Base-by-base conservation (phyloP, 2,329 filamentous ascomycete species). In the Sordariomycetes sp. region DNA sequence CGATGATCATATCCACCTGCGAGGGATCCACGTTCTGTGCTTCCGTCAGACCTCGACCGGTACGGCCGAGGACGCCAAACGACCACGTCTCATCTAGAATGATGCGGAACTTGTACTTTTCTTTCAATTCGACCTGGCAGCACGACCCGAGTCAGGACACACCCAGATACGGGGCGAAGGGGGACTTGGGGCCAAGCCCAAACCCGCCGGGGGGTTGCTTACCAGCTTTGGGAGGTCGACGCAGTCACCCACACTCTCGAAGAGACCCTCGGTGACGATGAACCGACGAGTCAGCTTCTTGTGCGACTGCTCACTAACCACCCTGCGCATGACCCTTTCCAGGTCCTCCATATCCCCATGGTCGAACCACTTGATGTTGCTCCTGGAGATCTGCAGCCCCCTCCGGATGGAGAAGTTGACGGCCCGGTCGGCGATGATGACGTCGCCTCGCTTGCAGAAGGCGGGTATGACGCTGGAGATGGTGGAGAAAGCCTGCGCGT, bases 31-130 rank as follows among this genome's bases (percentile, higher is more conserved):
- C 93, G 65, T 97, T 96, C 69, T 97, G 94, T 6, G 93, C 90
- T 75, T 99, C 95, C 0, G 94, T 97, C 46, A 97, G 79, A 60
- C 94, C 94, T 57, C 91, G 87, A 22, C 94, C 95, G 28, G 90
- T 96, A 61, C 91, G 83, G 54, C 94, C 94, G 5, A 99, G 81
- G 20, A 97, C 89, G 60, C 93, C 95, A 69, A 97, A 99, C 1
- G 92, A 97, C 87, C 90, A 96, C 1, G 92, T 96, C 76, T 99
- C 94, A 71, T 99, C 94, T 43, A 99, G 85, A 63, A 97, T 96
- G 59, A 99, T 83, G 66, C 94, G 90, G 77, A 97, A 99, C 76
- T 97, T 99, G 81, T 97, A 97, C 71, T 88, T 89, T 64, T 92
- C 85, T 74, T 97, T 97, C 64, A 99, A 79, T 70, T 96, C 93